phyloP scores from a whole-genome alignment of 768 basidiomycete genomes.

The Leccinum uliginosum region DNA sequence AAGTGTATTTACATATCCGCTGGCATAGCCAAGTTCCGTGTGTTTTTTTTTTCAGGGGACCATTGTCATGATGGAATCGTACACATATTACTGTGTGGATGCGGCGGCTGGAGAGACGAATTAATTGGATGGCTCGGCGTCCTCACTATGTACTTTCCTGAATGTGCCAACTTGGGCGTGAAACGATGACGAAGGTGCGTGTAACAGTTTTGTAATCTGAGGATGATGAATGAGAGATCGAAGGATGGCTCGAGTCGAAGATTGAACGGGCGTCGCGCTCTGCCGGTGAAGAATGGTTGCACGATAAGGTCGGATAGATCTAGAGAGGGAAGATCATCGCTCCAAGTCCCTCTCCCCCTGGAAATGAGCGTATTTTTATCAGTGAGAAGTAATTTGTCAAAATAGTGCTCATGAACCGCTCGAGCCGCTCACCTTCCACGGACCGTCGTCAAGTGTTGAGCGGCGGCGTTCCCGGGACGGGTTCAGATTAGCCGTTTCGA shows the following conservation, averaged over 20 bases:
- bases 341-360: neutral
- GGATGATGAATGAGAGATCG: constrained; percentile 2
- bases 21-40: neutral
- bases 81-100: constrained; percentile 12
- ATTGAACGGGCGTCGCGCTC: constrained; percentile 14
- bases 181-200: constrained; percentile 3
- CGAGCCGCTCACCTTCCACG: neutral
- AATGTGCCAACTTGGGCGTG: neutral
- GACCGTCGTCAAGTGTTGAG: neutral
- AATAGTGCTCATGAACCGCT: neutral
- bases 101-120: neutral
- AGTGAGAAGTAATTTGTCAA: neutral
- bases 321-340: constrained; percentile 8
- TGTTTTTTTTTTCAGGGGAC: neutral
- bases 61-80: constrained; percentile 4
- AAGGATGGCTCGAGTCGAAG: constrained; percentile 2
- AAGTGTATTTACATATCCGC: constrained; percentile 6
- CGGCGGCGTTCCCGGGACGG: neutral
- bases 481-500: neutral
- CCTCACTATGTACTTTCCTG: neutral
- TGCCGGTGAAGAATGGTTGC: constrained; percentile 3
- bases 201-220: neutral
- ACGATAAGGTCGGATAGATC: constrained; percentile 24
- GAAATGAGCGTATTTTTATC: constrained; percentile 2
- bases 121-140: neutral